Base-by-base conservation (phyloP, 495 filamentous ascomycete genomes). In the Penicillium cosmopolitanum region DNA sequence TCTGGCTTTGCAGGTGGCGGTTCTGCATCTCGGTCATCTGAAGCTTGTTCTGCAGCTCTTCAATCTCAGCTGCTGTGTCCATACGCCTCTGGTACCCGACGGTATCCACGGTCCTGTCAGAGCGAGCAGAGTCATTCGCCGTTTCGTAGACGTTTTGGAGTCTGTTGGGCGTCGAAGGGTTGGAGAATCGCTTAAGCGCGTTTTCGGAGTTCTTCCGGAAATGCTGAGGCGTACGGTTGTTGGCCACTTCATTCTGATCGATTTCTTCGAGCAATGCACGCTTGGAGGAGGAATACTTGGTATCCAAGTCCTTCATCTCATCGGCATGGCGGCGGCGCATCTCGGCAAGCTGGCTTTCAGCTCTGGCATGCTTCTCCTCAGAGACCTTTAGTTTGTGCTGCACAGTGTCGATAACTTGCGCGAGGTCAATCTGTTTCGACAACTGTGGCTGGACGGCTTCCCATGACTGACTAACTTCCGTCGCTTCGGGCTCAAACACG, bases 1-100 rank as follows among this genome's bases (percentile, higher is more conserved):
- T 77, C 67, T 97, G 93, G 69, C 85, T 93, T 66, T 97, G 91
- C 15, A 98, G 84, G 69, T 98, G 94, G 36, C 90, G 87, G 75
- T 96, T 97, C 63, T 94, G 90, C 92, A 98, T 97, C 73, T 98
- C 89, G 8, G 89, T 88, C 77, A 98, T 85, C 66, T 98, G 94
- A 47, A 98, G 84, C 71, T 96, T 92, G 70, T 96, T 98, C 67
- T 97, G 95, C 47, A 96, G 80, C 73, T 96, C 86, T 67, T 98
- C 95, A 9, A 97, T 77, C 67, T 98, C 94, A 11, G 91, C 85
- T 36, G 91, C 93, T 55, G 96, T 77, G 66, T 98, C 95, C 88
- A 96, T 92, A 15, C 89, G 86, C 64, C 89, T 91, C 68, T 96
- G 92, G 74, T 90, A 96, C 60, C 90, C 87, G 50, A 93, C 82